Percentiles rank a stretch among this genome's conserved stretches.
Conservation (phyloP, 169 alveolate species). For the Eimeria sp. region DNA sequence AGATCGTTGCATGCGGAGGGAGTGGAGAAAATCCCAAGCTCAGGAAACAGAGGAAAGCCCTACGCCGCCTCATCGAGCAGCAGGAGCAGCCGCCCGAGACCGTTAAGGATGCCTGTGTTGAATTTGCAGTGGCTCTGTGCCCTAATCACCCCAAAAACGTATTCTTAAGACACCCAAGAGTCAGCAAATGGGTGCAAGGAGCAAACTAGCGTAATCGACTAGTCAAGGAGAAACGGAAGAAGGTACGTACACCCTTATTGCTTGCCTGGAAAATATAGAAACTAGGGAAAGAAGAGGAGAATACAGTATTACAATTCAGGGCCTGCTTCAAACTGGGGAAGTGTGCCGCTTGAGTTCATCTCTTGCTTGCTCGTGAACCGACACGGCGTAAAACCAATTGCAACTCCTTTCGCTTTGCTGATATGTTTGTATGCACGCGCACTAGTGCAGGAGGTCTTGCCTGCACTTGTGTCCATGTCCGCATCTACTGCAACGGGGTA, state of each 20-base stretch:
- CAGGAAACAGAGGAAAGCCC: conserved; percentile 44
- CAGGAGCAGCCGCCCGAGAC: conserved; percentile 75
- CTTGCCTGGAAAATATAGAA: not conserved
- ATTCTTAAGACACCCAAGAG: not conserved
- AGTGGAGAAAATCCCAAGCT: conserved; percentile 60
- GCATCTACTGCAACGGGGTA: not conserved
- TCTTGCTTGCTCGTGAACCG: not conserved
- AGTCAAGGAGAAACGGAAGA: not conserved
- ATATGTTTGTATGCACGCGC: not conserved
- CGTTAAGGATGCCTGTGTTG: conserved; percentile 58
- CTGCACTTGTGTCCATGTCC: not conserved
- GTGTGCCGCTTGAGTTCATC: not conserved
- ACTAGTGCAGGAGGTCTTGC: not conserved
- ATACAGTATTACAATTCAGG: not conserved
- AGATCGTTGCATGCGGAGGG: conserved; percentile 70
- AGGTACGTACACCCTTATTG: not conserved
- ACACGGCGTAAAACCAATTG: not conserved
- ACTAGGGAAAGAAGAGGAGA: not conserved
- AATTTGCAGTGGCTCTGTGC: conserved; percentile 41
- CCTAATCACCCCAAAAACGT: conserved; percentile 64
- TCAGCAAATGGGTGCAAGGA: conserved; percentile 49
- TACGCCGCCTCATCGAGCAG: conserved; percentile 75
- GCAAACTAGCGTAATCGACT: not conserved
- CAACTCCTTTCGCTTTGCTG: not conserved
- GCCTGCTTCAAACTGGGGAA: not conserved